Evolutionary conservation across 805 yeast species (phyloP).

Genomic region (Danielia reshetovae): DNA sequence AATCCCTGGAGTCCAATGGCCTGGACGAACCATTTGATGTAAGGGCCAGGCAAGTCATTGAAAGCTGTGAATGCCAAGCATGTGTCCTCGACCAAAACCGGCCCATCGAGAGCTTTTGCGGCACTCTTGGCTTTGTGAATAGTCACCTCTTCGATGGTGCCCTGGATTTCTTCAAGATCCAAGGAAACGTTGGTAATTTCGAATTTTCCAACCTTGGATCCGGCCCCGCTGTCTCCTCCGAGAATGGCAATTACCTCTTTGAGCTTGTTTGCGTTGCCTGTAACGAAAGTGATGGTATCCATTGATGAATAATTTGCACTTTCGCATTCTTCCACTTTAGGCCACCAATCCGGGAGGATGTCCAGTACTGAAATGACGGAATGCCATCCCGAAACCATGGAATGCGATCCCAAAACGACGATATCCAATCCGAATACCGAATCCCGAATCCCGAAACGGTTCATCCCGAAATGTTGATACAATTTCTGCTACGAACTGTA

Average conservation of each 20-base stretch:
- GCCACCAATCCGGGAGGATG: no score
- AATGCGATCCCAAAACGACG: no score
- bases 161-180: slow-evolving; percentile 91
- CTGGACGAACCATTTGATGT: slow-evolving; percentile 85
- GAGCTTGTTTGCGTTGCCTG: slow-evolving; percentile 87
- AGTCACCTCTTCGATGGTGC: slow-evolving; percentile 77
- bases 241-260: slow-evolving; percentile 80
- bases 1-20: slow-evolving; percentile 73
- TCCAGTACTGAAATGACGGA: no score
- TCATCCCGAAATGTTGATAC: background rate
- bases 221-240: slow-evolving; percentile 31
- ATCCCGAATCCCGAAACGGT: background rate
- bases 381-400: no score
- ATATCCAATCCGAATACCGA: no score
- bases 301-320: background rate
- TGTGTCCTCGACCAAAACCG: slow-evolving; percentile 94
- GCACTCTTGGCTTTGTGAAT: slow-evolving; percentile 76
- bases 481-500: background rate
- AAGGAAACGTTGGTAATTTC: slow-evolving; percentile 58
- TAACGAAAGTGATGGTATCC: slow-evolving; percentile 58
- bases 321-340: no score
- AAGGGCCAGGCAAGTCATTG: slow-evolving; percentile 88
- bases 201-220: slow-evolving; percentile 43
- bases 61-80: slow-evolving; percentile 80
- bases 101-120: slow-evolving; percentile 58